These are phyloP conservation scores for Penicillium sp. DNA, from an alignment of 2,329 filamentous ascomycete genomes.

Conservation along the genomic window DNA sequence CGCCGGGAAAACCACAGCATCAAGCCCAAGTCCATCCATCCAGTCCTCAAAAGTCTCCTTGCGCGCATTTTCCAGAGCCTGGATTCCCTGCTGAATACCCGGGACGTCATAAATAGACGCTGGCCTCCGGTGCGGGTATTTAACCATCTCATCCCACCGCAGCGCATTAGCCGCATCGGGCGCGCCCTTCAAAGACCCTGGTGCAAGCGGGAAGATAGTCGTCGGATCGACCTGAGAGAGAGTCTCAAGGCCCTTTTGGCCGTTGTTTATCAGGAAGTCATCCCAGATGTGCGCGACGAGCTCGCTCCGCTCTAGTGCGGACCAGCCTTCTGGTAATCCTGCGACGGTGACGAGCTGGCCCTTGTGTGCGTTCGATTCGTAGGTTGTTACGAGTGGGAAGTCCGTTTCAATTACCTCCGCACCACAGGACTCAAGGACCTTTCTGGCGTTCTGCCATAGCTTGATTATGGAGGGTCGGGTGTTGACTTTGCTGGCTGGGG, in stretches of 20 bases:
- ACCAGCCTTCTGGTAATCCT: conserved; percentile 47
- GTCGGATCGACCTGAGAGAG: conserved; percentile 43
- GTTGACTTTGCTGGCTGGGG: conserved; percentile 38
- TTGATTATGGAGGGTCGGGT: conserved; percentile 41
- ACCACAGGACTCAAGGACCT: conserved; percentile 30
- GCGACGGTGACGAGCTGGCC: conserved; percentile 41
- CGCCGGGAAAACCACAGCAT: conserved; percentile 51
- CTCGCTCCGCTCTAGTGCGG: conserved; percentile 47
- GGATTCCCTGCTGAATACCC: conserved; percentile 43
- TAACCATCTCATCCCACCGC: conserved; percentile 29
- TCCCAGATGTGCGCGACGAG: conserved; percentile 54
- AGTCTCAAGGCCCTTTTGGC: conserved; percentile 38
- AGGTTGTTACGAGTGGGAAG: conserved; percentile 33
- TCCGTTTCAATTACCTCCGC: conserved; percentile 34
- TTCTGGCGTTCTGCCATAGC: conserved; percentile 32
- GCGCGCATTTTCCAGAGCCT: conserved; percentile 49
- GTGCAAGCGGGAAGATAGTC: conserved; percentile 39
- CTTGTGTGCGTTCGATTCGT: conserved; percentile 35
- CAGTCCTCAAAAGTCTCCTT: conserved; percentile 53
- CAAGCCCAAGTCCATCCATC: conserved; percentile 45
- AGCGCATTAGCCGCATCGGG: conserved; percentile 26
- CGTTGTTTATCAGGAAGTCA: conserved; percentile 48
- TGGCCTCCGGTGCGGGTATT: conserved; percentile 26
- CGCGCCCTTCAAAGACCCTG: conserved; percentile 23
- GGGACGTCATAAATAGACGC: conserved; percentile 44